Percentiles rank a stretch among this genome's conserved stretches.
phyloP scores from a whole-genome alignment of 257 asterid species.

The Solanum paucissectum region DNA sequence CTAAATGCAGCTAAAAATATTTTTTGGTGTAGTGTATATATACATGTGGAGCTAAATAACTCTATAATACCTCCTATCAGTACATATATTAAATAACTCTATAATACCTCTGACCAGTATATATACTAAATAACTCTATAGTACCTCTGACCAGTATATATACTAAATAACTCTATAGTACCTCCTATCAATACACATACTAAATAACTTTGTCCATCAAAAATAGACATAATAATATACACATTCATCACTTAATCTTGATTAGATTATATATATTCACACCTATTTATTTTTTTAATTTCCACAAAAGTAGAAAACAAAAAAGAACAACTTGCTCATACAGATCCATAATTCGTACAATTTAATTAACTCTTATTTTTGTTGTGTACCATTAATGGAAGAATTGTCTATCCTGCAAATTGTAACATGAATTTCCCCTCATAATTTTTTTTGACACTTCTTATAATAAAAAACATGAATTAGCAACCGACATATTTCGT shows the following conservation, averaged over 20 bases:
- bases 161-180: background rate
- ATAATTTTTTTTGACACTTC: background rate
- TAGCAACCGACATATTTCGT: background rate
- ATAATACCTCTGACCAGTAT: background rate
- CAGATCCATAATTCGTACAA: background rate
- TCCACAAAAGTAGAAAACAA: background rate
- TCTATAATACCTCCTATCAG: background rate
- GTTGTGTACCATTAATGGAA: background rate
- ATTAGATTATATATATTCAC: background rate
- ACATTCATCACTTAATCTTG: background rate
- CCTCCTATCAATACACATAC: background rate
- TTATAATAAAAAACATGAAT: too few relatives aligned
- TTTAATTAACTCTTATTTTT: background rate
- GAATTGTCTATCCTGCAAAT: background rate
- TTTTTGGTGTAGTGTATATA: background rate
- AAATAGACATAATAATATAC: background rate
- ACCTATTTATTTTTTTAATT: background rate
- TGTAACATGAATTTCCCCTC: background rate
- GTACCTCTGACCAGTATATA: background rate
- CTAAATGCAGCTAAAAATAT: too few relatives aligned
- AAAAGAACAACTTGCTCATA: background rate
- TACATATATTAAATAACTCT: background rate
- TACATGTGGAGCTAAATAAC: background rate
- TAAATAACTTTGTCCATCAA: background rate
- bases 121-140: background rate